Percentiles rank a stretch among this genome's conserved stretches.
phyloP scores from a whole-genome alignment of 495 filamentous ascomycete species.

The Usnea hakonensis region DNA sequence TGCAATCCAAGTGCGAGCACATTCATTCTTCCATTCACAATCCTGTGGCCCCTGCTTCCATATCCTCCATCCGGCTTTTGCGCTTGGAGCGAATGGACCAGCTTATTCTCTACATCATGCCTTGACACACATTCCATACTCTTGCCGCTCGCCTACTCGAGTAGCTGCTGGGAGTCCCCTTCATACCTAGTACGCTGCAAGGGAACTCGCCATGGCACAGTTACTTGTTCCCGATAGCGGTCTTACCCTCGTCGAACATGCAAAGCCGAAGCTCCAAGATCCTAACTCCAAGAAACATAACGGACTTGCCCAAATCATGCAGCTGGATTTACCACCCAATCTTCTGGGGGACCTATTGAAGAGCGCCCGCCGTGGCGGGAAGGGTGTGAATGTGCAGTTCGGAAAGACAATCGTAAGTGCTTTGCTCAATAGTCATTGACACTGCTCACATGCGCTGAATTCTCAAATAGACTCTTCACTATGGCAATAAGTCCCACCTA shows the following conservation, averaged over 20 bases:
- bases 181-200: neutral
- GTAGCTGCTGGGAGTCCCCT: neutral
- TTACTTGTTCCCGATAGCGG: conserved; percentile 42
- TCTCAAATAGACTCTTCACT: conserved; percentile 40
- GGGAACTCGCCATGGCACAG: conserved; percentile 32
- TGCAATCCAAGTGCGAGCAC: neutral
- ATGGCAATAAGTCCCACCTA: conserved; percentile 44
- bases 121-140: neutral
- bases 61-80: neutral
- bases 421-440: conserved; percentile 24
- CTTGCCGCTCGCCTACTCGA: neutral
- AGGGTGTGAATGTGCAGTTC: conserved; percentile 51
- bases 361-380: conserved; percentile 54
- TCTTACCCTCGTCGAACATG: conserved; percentile 39
- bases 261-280: conserved; percentile 25
- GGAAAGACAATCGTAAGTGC: conserved; percentile 49
- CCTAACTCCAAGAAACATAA: conserved; percentile 23
- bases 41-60: neutral
- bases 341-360: conserved; percentile 65
- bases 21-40: too few species aligned
- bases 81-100: neutral
- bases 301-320: conserved; percentile 47
- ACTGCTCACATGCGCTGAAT: conserved; percentile 34
- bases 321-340: conserved; percentile 55
- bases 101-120: neutral